These are phyloP conservation scores for Phanerochaete carnosa DNA, from an alignment of 768 basidiomycete species.

Conservation along the genomic window DNA sequence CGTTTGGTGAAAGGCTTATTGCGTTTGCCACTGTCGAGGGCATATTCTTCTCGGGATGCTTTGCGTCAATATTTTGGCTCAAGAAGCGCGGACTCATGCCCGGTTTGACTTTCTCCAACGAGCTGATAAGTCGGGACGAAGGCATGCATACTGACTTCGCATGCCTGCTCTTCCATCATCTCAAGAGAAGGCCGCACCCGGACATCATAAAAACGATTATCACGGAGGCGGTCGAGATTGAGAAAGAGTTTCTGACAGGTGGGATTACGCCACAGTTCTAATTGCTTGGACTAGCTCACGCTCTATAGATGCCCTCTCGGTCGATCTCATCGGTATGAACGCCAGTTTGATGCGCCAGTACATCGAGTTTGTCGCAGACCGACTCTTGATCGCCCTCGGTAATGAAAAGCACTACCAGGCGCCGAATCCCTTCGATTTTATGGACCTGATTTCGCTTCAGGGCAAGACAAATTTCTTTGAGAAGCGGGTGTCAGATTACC, in stretches of 20 bases:
- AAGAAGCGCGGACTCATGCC: constrained; percentile 99
- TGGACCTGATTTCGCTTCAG: constrained; percentile 93
- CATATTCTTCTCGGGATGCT: constrained; percentile 94
- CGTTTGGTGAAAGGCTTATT: constrained; percentile 85
- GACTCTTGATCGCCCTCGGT: constrained; percentile 80
- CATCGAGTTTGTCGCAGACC: constrained; percentile 90
- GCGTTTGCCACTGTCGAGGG: constrained; percentile 97
- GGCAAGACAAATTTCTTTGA: constrained; percentile 99
- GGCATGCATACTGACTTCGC: constrained; percentile 98
- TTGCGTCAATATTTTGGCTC: constrained; percentile 94
- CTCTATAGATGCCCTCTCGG: constrained; percentile 73
- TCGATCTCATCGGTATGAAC: constrained; percentile 91
- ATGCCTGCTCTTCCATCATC: constrained; percentile 82
- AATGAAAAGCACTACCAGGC: constrained; percentile 75
- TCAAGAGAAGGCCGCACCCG: constrained; percentile 79
- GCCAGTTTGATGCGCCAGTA: constrained; percentile 84
- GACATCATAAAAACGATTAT: constrained; percentile 70
- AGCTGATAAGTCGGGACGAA: constrained; percentile 93
- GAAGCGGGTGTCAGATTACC: constrained; percentile 87
- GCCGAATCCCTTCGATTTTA: constrained; percentile 88
- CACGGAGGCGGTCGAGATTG: constrained; percentile 78
- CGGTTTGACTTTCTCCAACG: constrained; percentile 93
- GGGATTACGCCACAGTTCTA: neutral
- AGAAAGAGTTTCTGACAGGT: constrained; percentile 86
- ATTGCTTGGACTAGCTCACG: neutral